Conservation (phyloP, 257 asterid species). For the Henckelia pumila region DNA sequence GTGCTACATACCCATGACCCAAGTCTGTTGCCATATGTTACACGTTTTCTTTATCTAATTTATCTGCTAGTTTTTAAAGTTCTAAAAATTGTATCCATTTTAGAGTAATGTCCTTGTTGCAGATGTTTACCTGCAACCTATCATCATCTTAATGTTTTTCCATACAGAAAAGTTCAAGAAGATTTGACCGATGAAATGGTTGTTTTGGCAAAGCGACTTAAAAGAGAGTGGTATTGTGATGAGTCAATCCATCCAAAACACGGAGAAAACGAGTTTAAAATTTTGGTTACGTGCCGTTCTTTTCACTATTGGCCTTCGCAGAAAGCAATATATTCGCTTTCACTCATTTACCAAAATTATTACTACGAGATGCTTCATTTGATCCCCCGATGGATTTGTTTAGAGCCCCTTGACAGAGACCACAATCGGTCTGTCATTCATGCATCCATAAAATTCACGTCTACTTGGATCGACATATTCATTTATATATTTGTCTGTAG, state of each 20-base stretch:
- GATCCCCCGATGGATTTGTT: neutral
- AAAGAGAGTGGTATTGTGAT: constrained; percentile 82
- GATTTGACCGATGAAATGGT: constrained; percentile 94
- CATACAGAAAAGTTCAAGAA: constrained; percentile 83
- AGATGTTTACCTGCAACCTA: constrained; percentile 2
- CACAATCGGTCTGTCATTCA: neutral
- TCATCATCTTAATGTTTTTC: constrained; percentile 5
- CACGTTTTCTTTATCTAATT: neutral
- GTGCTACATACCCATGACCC: too few species aligned
- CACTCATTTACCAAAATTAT: neutral
- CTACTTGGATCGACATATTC: neutral
- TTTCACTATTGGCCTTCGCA: neutral
- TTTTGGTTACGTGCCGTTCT: constrained; percentile 6
- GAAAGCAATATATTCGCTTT: neutral
- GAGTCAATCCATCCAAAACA: constrained; percentile 77
- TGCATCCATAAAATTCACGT: neutral
- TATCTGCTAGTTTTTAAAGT: neutral
- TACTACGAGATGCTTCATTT: neutral
- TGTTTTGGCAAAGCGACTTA: constrained; percentile 76
- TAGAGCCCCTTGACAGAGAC: neutral
- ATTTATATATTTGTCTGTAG: constrained; percentile 33
- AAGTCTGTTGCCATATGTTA: too few species aligned
- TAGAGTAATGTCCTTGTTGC: constrained; percentile 9
- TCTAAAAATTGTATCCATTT: neutral
- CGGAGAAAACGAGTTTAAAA: constrained; percentile 62